These are phyloP conservation scores for Geotrichum phurueaensis DNA, from an alignment of 1,139 yeast genomes.

Conservation along the genomic window DNA sequence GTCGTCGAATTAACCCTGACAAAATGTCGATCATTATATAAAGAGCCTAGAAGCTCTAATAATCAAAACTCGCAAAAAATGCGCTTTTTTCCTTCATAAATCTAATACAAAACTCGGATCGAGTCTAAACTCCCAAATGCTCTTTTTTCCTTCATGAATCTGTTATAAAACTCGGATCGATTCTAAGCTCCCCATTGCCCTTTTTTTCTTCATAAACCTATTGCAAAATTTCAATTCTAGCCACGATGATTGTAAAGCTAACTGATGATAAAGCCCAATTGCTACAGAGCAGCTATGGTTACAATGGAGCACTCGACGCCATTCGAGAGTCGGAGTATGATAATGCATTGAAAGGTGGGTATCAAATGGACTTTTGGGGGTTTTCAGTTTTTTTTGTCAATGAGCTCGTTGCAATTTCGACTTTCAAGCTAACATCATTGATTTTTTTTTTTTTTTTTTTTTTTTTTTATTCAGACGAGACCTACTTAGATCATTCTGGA, in stretches of 20 bases:
- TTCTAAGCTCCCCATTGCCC: not conserved
- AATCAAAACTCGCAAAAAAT: too few relatives aligned
- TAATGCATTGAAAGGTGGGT: conserved; percentile 1
- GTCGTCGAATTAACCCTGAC: not conserved
- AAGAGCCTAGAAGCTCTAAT: too few relatives aligned
- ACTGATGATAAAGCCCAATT: not conserved
- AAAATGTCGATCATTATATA: not conserved
- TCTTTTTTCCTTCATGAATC: too few relatives aligned
- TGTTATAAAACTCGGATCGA: too few relatives aligned
- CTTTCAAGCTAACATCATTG: too few relatives aligned
- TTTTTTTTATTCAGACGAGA: conserved; percentile 15
- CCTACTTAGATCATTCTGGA: conserved; percentile 42
- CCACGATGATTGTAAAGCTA: not conserved
- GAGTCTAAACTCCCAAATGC: too few relatives aligned
- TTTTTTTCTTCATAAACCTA: not conserved
- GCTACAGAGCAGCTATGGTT: not conserved
- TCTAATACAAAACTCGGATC: too few relatives aligned
- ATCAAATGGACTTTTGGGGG: too few relatives aligned
- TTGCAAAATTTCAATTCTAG: not conserved
- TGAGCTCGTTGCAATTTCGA: too few relatives aligned
- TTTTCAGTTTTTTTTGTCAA: too few relatives aligned
- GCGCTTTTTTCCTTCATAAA: too few relatives aligned
- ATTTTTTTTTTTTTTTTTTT: too few relatives aligned
- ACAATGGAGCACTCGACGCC: not conserved
- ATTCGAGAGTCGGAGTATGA: conserved; percentile 6